phyloP scores from a whole-genome alignment of 164 flowering plant genomes.

The Kalanchoe fedtschenkoi region DNA sequence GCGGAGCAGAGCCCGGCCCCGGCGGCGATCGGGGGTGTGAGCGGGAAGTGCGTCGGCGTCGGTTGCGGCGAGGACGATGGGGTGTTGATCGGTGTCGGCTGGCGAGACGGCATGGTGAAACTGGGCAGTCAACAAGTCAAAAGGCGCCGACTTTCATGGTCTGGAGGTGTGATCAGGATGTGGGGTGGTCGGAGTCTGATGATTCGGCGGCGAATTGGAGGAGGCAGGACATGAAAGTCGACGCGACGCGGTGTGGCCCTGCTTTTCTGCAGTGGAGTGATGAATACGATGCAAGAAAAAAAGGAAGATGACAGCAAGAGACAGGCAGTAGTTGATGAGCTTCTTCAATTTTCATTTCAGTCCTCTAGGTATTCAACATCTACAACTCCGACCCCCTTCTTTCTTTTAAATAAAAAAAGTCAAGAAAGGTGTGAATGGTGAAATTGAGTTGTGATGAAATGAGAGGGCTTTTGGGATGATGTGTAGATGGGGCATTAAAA shows the following conservation, averaged over 20 bases:
- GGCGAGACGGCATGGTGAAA: constrained; percentile 6
- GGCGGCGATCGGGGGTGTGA: constrained; percentile 18
- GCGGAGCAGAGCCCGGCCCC: constrained; percentile 21
- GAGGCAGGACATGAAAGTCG: neutral
- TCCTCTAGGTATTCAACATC: too few species aligned
- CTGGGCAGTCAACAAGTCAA: too few species aligned
- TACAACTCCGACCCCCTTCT: too few species aligned
- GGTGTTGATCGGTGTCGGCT: neutral
- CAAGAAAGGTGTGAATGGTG: neutral
- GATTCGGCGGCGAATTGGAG: neutral
- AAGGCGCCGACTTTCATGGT: neutral
- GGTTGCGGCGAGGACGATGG: constrained; percentile 16
- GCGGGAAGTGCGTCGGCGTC: constrained; percentile 9
- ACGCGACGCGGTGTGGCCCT: neutral
- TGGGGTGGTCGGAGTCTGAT: neutral
- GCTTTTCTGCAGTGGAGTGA: constrained; percentile 1
- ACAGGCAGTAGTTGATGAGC: neutral
- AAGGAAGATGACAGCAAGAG: neutral
- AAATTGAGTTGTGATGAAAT: neutral
- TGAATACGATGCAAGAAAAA: neutral
- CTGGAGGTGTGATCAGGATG: neutral
- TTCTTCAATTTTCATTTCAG: neutral
- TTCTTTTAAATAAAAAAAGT: neutral
- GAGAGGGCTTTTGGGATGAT: neutral
- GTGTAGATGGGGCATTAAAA: neutral